Base-by-base conservation (phyloP, 208 protist species). In the Wallacemonas sp. region DNA sequence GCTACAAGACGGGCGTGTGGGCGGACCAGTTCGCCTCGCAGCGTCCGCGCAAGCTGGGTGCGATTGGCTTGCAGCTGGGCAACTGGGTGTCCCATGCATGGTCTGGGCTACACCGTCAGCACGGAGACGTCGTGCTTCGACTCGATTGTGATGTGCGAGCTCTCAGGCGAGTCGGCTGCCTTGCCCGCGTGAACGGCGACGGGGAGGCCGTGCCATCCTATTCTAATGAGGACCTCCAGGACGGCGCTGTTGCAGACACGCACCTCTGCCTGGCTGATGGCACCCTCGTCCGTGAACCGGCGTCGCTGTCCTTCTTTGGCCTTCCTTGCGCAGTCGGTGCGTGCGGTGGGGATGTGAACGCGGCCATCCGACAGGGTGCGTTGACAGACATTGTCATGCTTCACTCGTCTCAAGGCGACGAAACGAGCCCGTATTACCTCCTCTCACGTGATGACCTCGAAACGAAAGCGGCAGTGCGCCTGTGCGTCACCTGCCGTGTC, bases 31-130 rank as follows among this genome's bases (percentile, higher is more conserved):
- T 61, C 48, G 19, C 24, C 0, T 65, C 49, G 32, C 60, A 32
- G 4, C 55, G 61, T 0, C 61, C 83, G 19, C 70, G 77, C 0
- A 97, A 97, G 65, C 58, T 97, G 1, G 92, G 85, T 2, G 85
- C 80, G 24, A 89, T 95, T 39, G 92, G 89, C 11, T 82, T 97
- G 61, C 87, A 94, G 67, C 81, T 97, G 1, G 84, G 85, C 6
- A 93, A 76, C 52, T 97, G 87, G 87, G 81, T 93, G 2, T 93
- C 89, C n/a, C 1, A 97, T 97, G 92, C 92, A 97, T 65, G 92
- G 89, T 1, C 73, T 72, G 0, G 74, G 85, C 36, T 70, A 95
- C 65, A 97, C 95, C 66, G 74, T 97, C 2, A 57, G 52, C 39
- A 83, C 76, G 39, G 78, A 93, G 34, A 54, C 93, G 34, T 38